Base-by-base conservation (phyloP, 192 early-diverging fungal species). In the Phlyctochytrium planicorne region DNA sequence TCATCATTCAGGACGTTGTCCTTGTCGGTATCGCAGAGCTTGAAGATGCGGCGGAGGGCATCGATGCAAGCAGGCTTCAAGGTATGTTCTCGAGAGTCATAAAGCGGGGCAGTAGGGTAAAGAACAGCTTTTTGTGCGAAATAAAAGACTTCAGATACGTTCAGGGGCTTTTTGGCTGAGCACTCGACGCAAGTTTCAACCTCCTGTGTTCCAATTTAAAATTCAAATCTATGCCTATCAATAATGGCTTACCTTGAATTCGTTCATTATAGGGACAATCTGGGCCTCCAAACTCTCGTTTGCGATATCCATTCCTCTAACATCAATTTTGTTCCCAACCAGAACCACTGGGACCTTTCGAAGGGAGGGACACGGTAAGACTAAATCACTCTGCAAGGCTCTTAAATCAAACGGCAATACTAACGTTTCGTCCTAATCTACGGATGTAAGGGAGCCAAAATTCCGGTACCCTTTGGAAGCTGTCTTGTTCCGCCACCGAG, bases 61-160 rank as follows among this genome's bases (percentile, higher is more conserved):
- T 94, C 93, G 2, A 92, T 84, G 73, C 96, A 98, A 23, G 86
- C 89, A 1, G 89, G 91, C 72, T 96, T 98, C 47, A 99, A 72
- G 12, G 84, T 78, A 73, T 98, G 95, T 70, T 93, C 94, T 53
- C 92, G 80, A 2, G 93, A 92, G 79, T 99, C 96, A 66, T 98
- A 99, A 29, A 99, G 81, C 2, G 96, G 96, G 14, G 93, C 91
- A 1, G 96, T 98, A 2, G 97, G 97, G 70, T 99, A 94, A 50
- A 98, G 74, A 12, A 99, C 96, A 2, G 97, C 97, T 75, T 98
- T 98, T 84, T 99, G 97, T 2, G 97, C 97, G 88, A 98, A 98
- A 77, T 98, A 99, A 74, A 99, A 99, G n/a, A 99, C 94, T 84
- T 99, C 97, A 0, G 94, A 93, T 0, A 98, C 94, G 73, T 97